phyloP scores from a whole-genome alignment of 2,329 filamentous ascomycete genomes.

The Chaetomiaceae sp. region DNA sequence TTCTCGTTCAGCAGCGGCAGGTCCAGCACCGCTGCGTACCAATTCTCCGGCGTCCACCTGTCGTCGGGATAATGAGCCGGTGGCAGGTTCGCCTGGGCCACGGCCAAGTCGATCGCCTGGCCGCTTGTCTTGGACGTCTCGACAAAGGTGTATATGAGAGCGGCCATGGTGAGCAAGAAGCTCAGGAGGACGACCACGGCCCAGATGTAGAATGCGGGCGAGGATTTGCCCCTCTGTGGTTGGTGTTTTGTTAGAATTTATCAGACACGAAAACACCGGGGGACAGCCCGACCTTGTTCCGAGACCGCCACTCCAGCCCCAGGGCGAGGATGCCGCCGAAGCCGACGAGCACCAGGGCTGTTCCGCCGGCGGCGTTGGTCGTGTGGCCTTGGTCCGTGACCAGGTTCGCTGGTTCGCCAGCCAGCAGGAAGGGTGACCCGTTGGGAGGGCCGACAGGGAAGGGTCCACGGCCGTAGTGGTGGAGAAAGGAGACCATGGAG shows the following conservation, averaged over 20 bases:
- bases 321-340: constrained; percentile 32
- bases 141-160: constrained; percentile 35
- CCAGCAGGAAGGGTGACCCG: constrained; percentile 26
- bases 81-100: constrained; percentile 21
- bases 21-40: constrained; percentile 34
- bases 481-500: constrained; percentile 36
- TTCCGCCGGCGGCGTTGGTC: constrained; percentile 38
- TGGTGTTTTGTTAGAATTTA: background rate
- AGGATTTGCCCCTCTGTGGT: constrained; percentile 18
- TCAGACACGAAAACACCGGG: no score
- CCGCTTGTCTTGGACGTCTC: constrained; percentile 28
- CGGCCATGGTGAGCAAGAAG: constrained; percentile 33
- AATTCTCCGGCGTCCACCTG: constrained; percentile 38
- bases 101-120: constrained; percentile 30
- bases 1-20: constrained; percentile 28
- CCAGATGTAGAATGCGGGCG: constrained; percentile 33
- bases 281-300: constrained; percentile 9
- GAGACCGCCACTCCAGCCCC: constrained; percentile 24
- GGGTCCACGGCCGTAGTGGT: constrained; percentile 28
- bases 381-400: constrained; percentile 40
- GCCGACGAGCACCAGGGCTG: constrained; percentile 33
- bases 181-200: constrained; percentile 32
- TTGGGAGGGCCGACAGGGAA: constrained; percentile 25
- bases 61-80: constrained; percentile 28
- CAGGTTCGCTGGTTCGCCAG: constrained; percentile 30